Evolutionary conservation across 2,329 filamentous ascomycete species (phyloP).

Genomic region (Grosmannia serpens): DNA sequence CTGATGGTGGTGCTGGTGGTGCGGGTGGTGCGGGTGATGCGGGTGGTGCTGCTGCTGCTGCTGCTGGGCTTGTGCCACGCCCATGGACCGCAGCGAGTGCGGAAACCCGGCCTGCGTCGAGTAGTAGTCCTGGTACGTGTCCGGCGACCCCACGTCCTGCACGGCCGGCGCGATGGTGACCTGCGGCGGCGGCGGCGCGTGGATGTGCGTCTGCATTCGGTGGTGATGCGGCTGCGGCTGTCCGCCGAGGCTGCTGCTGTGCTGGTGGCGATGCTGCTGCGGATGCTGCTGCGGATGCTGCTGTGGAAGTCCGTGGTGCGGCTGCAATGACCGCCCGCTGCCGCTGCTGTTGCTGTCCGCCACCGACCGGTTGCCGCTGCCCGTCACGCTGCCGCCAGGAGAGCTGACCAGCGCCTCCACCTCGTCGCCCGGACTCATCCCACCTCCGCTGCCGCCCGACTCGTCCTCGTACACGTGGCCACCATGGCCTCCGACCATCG

Average conservation of each 20-base stretch:
- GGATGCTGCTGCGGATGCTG: background rate
- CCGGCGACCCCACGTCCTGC: constrained; percentile 11
- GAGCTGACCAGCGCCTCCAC: constrained; percentile 35
- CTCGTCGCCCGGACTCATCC: constrained; percentile 51
- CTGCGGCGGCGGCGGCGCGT: constrained; percentile 10
- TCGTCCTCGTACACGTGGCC: constrained; percentile 47
- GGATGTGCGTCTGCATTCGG: constrained; percentile 6
- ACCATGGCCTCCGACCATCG: background rate
- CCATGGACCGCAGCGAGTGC: constrained; percentile 29
- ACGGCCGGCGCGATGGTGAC: constrained; percentile 5
- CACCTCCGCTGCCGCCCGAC: constrained; percentile 51
- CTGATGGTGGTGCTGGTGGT: background rate
- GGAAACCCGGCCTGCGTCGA: constrained; percentile 31
- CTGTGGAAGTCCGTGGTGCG: background rate
- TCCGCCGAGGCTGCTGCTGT: background rate
- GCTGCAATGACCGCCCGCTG: background rate
- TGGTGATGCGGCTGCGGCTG: background rate
- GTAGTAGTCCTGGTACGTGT: constrained; percentile 15
- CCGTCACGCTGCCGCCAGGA: constrained; percentile 21
- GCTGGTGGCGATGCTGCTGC: background rate
- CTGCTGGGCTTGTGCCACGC: constrained; percentile 7
- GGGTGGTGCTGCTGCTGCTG: constrained; percentile 7
- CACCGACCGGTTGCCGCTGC: background rate
- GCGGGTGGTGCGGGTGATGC: background rate
- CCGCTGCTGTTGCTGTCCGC: background rate